A percentile compares a stretch with the other conserved stretches of the same genome.
phyloP scores from a whole-genome alignment of 73 alveolate genomes.

The Urostyla sp. region DNA sequence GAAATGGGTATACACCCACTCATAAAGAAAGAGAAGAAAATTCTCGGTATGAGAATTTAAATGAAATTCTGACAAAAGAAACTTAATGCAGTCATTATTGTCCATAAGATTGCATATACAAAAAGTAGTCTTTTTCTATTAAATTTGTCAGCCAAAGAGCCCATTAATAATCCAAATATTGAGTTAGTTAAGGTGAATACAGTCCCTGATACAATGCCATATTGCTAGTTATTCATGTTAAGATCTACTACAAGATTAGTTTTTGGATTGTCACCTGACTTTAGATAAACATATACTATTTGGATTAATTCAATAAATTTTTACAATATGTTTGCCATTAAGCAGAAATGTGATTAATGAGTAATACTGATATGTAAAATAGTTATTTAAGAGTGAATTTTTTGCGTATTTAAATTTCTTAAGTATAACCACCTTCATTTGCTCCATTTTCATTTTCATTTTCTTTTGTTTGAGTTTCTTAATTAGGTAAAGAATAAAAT shows the following conservation, averaged over 20 bases:
- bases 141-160: conserved; percentile 57
- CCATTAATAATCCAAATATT: conserved; percentile 50
- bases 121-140: conserved; percentile 50
- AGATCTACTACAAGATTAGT: conserved; percentile 58
- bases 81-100: conserved; percentile 25
- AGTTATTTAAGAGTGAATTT: no score
- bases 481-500: no score
- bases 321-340: conserved; percentile 71
- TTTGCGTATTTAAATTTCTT: no score
- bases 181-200: conserved; percentile 56
- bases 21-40: conserved; percentile 47
- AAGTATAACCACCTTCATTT: no score
- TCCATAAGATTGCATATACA: conserved; percentile 32
- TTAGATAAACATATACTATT: conserved; percentile 57
- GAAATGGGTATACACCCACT: conserved; percentile 27
- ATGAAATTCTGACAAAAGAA: conserved; percentile 51
- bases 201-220: conserved; percentile 66
- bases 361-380: conserved; percentile 52
- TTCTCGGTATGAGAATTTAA: conserved; percentile 51
- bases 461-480: no score
- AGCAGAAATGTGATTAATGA: conserved; percentile 61
- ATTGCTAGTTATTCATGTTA: conserved; percentile 32
- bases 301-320: neutral
- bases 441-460: no score
- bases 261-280: conserved; percentile 41